Base-by-base conservation (phyloP, 2,329 filamentous ascomycete genomes). In the Aspergillus jensenii region DNA sequence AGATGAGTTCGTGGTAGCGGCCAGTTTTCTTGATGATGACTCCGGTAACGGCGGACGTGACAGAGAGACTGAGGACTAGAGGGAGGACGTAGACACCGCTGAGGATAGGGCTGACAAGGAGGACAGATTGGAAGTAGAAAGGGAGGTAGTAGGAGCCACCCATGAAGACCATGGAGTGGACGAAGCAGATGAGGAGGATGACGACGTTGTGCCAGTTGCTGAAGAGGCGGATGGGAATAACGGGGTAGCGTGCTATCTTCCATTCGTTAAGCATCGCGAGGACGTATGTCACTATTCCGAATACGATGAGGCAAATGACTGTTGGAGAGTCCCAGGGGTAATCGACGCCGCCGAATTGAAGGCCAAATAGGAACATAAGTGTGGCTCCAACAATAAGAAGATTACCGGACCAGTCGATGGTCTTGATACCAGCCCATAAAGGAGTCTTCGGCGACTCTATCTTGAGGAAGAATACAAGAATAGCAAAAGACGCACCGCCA, bases 331-430 rank as follows among this genome's bases (percentile, higher is more conserved):
- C 75, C 91, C 91, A 96, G 1, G 92, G 88, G 62, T 84, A 85
- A 21, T 81, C 81, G 52, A 91, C 84, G 49, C 91, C 92, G 55
- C 92, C 93, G 61, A 93, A 91, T 69, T 96, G 89, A 11, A 96
- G 84, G 0, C 91, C 93, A 43, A 96, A 85, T 4, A 96, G 84
- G 63, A 96, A 81, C 90, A 96, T 93, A 19, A 96, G 79, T 0
- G 90, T 93, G 19, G 88, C 90, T 43, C 89, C 89, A 23, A 93
- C 83, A 69, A 96, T 85, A 31, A 81, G 76, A 25, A 87, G 64
- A 1, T 80, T 82, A n/a, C 86, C 86, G 9, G 84, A 65, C 86
- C 86, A 88, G 71, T 88, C 86, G 60, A 88, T 85, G 5, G 83
- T 81, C 61, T 82, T 82, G 41, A 88, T 68, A 6, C 85, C 85